Conservation (phyloP, 805 yeast species). For the Saccharomycopsis amapae region DNA sequence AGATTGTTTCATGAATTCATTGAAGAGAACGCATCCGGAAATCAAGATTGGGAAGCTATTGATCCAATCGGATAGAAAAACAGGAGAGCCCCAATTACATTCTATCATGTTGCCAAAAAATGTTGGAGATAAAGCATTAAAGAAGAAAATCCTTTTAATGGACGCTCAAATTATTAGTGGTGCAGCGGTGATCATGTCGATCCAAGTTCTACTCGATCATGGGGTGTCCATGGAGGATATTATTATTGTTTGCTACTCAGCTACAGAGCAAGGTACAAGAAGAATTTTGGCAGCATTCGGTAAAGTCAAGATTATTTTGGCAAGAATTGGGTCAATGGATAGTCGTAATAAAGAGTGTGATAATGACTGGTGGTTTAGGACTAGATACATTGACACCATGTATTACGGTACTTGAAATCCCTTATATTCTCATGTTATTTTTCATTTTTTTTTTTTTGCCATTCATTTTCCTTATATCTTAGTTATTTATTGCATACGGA, state of each 20-base stretch:
- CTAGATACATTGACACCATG: slow-evolving; percentile 63
- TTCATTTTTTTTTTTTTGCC: neutral
- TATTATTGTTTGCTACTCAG: slow-evolving; percentile 59
- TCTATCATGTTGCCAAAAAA: slow-evolving; percentile 60
- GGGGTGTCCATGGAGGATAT: slow-evolving; percentile 57
- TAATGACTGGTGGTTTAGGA: slow-evolving; percentile 52
- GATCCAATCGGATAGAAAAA: slow-evolving; percentile 78
- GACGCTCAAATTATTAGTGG: slow-evolving; percentile 91
- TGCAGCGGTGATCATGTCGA: slow-evolving; percentile 91
- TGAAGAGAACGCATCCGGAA: slow-evolving; percentile 70
- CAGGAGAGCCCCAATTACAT: slow-evolving; percentile 94
- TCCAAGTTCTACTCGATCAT: slow-evolving; percentile 80
- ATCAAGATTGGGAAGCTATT: slow-evolving; percentile 75
- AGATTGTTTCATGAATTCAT: slow-evolving; percentile 79
- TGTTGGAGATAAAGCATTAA: slow-evolving; percentile 20
- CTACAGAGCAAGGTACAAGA: slow-evolving; percentile 72
- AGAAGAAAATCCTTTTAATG: slow-evolving; percentile 52
- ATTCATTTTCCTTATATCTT: neutral
- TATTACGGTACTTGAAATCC: slow-evolving; percentile 62
- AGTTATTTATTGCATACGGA: too few relatives aligned
- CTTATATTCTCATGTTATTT: slow-evolving; percentile 1
- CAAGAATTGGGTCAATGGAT: slow-evolving; percentile 44
- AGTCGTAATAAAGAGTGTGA: slow-evolving; percentile 26
- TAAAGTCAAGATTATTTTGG: slow-evolving; percentile 59
- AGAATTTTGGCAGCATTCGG: slow-evolving; percentile 73